phyloP scores from a whole-genome alignment of 768 basidiomycete genomes.

The Porphyrellus cyaneotinctus region DNA sequence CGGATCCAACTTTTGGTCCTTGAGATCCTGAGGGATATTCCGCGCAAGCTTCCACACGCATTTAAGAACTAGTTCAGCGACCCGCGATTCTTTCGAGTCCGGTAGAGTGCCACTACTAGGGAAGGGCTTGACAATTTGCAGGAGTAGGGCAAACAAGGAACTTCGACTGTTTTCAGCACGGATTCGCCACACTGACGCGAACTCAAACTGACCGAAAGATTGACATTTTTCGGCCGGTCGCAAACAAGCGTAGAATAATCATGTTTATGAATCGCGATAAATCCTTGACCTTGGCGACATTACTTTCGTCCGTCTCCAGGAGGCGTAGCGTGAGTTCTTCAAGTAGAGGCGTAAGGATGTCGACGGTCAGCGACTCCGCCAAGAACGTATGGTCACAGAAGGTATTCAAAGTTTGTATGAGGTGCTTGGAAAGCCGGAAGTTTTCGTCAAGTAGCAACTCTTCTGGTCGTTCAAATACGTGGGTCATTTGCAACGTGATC shows the following conservation, averaged over 20 bases:
- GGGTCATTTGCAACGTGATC: slow-evolving; percentile 86
- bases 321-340: slow-evolving; percentile 89
- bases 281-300: slow-evolving; percentile 82
- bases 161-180: slow-evolving; percentile 13
- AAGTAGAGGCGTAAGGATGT: slow-evolving; percentile 79
- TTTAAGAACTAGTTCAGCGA: slow-evolving; percentile 90
- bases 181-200: neutral
- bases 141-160: slow-evolving; percentile 72
- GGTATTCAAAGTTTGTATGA: slow-evolving; percentile 93
- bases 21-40: slow-evolving; percentile 89
- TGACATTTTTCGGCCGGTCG: slow-evolving; percentile 84
- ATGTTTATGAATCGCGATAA: slow-evolving; percentile 96
- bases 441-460: slow-evolving; percentile 72
- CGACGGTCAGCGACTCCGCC: slow-evolving; percentile 82
- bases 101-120: slow-evolving; percentile 64
- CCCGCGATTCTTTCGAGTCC: slow-evolving; percentile 79
- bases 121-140: slow-evolving; percentile 83
- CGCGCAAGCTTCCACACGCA: slow-evolving; percentile 98
- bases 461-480: slow-evolving; percentile 81
- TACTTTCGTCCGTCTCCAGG: slow-evolving; percentile 88
- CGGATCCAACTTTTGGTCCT: slow-evolving; percentile 74
- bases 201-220: slow-evolving; percentile 70
- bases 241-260: slow-evolving; percentile 92
- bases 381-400: slow-evolving; percentile 90
- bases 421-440: slow-evolving; percentile 93